phyloP scores from a whole-genome alignment of 2,329 filamentous ascomycete species.

The Talaromyces islandicus region DNA sequence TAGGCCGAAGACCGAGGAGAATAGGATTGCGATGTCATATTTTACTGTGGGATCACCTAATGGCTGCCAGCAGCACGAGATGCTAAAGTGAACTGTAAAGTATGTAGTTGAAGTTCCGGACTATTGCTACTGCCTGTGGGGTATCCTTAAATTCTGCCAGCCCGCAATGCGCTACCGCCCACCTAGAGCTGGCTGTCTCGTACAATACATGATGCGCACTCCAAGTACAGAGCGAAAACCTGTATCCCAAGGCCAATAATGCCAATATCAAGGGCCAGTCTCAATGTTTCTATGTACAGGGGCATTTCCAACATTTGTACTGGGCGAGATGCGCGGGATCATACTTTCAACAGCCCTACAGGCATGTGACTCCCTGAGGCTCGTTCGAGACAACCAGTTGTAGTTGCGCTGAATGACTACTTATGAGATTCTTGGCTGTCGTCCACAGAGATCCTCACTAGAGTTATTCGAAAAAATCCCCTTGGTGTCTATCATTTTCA shows the following conservation, averaged over 20 bases:
- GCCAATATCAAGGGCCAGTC: background rate
- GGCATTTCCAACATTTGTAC: background rate
- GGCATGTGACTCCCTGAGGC: background rate
- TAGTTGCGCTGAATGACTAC: background rate
- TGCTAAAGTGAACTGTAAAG: background rate
- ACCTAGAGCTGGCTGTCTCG: background rate
- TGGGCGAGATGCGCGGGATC: background rate
- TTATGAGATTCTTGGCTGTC: background rate
- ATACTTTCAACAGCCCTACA: background rate
- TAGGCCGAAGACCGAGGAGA: slow-evolving; percentile 20
- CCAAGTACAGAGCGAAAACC: background rate
- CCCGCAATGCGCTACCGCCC: background rate
- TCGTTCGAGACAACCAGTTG: background rate
- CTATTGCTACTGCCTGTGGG: background rate
- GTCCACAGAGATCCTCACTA: background rate
- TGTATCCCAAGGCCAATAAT: background rate
- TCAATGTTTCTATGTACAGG: background rate
- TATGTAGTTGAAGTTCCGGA: background rate
- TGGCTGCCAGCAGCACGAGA: background rate
- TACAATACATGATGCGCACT: background rate
- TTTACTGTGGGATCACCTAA: background rate
- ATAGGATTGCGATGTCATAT: slow-evolving; percentile 14
- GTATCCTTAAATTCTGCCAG: background rate
- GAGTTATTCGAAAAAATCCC: background rate
- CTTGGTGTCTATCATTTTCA: background rate